Conservation (phyloP, 73 alveolate genomes). For the Loxodes magnus region DNA sequence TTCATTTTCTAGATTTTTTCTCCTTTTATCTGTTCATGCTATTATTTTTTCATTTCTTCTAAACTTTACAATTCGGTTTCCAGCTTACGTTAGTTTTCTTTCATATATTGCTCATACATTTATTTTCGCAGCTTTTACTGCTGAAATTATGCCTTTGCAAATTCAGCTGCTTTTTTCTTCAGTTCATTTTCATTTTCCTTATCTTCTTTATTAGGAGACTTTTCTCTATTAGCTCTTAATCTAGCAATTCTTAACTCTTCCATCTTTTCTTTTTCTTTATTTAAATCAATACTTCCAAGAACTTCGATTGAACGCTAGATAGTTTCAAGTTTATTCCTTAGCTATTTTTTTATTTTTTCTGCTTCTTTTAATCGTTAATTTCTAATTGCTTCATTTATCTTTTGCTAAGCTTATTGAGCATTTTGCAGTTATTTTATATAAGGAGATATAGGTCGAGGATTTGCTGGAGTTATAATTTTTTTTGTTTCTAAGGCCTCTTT, state of each 20-base stretch:
- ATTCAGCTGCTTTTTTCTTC: not conserved
- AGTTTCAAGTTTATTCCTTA: not conserved
- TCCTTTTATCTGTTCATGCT: not conserved
- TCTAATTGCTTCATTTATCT: not conserved
- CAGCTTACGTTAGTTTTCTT: not conserved
- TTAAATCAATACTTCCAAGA: no score
- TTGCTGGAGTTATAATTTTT: no score
- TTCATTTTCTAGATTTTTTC: conserved; percentile 5
- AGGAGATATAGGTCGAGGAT: no score
- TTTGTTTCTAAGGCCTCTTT: no score
- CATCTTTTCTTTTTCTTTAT: no score
- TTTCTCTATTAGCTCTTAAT: not conserved
- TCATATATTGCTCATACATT: not conserved
- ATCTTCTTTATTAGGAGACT: not conserved
- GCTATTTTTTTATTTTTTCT: not conserved
- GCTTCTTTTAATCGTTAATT: not conserved
- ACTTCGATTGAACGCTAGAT: not conserved
- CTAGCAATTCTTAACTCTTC: not conserved
- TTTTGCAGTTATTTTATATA: no score
- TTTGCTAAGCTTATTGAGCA: no score
- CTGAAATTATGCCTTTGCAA: not conserved
- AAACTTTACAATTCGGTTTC: not conserved
- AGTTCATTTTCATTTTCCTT: not conserved
- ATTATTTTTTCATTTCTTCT: not conserved
- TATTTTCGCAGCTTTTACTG: not conserved